Evolutionary conservation across 148 eudicot species (phyloP).

Genomic region (Rhododendron ovatum): DNA sequence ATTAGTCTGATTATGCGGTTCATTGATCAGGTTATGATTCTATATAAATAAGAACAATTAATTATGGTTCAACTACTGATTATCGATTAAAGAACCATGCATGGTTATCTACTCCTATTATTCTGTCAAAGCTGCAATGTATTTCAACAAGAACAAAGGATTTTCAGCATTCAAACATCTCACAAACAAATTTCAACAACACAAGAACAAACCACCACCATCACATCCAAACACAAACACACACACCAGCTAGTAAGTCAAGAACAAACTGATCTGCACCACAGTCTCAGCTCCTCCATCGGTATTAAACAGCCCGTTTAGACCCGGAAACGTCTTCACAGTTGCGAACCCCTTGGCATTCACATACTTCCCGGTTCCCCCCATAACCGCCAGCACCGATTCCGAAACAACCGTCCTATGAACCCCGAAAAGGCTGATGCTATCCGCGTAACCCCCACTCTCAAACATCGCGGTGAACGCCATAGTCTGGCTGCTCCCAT

Average conservation of each 20-base stretch:
- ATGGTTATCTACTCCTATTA: too few species aligned
- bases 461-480: conserved; percentile 65
- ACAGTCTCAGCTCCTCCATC: conserved; percentile 89
- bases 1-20: too few species aligned
- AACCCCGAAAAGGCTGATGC: conserved; percentile 62
- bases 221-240: neutral
- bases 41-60: too few species aligned
- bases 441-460: conserved; percentile 54
- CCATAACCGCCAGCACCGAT: conserved; percentile 57
- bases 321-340: conserved; percentile 43
- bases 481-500: conserved; percentile 68
- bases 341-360: conserved; percentile 55
- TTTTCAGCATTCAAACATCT: neutral
- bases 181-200: neutral
- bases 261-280: conserved; percentile 54
- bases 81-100: too few species aligned
- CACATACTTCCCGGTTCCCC: conserved; percentile 76
- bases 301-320: conserved; percentile 34
- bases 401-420: conserved; percentile 49
- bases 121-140: neutral
- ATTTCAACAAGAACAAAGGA: neutral
- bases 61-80: too few species aligned
- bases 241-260: conserved; percentile 33
- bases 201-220: neutral
- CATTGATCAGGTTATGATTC: too few species aligned